These are phyloP conservation scores for Penicillium flavigenum DNA, from an alignment of 495 filamentous ascomycete species.

Conservation along the genomic window DNA sequence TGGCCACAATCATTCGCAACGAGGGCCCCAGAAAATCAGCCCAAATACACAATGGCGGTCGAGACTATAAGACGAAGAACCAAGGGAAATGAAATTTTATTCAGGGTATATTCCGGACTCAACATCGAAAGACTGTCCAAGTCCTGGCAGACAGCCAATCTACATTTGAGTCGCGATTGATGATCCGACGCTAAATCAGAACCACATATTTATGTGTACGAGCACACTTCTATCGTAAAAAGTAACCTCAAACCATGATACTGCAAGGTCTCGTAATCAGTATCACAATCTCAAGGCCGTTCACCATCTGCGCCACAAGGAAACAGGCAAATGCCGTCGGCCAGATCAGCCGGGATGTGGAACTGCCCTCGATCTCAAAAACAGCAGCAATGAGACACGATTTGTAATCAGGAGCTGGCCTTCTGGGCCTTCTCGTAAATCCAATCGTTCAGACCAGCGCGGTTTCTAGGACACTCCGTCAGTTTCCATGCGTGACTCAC, in stretches of 20 bases:
- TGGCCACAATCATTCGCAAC: neutral
- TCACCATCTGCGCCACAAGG: slow-evolving; percentile 3
- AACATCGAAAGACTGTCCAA: slow-evolving; percentile 3
- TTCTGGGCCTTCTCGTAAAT: slow-evolving; percentile 74
- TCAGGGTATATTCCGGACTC: slow-evolving; percentile 25
- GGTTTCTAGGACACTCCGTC: slow-evolving; percentile 57
- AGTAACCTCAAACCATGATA: neutral
- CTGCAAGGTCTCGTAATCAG: neutral
- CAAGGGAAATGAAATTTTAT: slow-evolving; percentile 18
- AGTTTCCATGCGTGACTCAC: slow-evolving; percentile 13
- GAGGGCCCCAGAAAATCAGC: neutral
- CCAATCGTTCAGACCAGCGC: slow-evolving; percentile 91
- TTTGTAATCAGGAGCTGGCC: slow-evolving; percentile 32
- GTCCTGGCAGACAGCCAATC: neutral
- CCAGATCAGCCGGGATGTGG: slow-evolving; percentile 21
- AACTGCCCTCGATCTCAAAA: slow-evolving; percentile 15
- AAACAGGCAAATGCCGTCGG: slow-evolving; percentile 23
- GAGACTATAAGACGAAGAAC: neutral
- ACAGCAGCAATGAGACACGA: slow-evolving; percentile 3
- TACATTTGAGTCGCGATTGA: slow-evolving; percentile 13
- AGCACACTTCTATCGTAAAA: neutral
- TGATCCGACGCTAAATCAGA: slow-evolving; percentile 10
- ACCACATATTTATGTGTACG: slow-evolving; percentile 13
- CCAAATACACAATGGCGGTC: neutral
- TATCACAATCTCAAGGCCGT: neutral